Evolutionary conservation across 2,329 filamentous ascomycete species (phyloP).

Genomic region (Trichoderma guizhouense): DNA sequence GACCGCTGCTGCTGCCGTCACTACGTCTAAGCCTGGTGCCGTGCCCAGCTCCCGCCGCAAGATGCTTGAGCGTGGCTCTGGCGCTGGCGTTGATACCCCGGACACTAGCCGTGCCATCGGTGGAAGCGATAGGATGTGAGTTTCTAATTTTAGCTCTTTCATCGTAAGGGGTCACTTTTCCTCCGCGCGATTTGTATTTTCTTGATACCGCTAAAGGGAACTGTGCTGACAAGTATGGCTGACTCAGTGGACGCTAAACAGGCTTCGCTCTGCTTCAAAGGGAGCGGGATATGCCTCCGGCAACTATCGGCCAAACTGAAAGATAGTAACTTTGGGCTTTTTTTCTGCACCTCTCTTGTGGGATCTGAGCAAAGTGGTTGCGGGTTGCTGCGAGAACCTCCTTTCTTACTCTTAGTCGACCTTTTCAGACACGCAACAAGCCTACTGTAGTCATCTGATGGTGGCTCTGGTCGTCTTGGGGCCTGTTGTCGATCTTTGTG

Average conservation of each 20-base stretch:
- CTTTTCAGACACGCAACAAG: constrained; percentile 23
- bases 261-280: constrained; percentile 80
- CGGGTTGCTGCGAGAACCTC: constrained; percentile 23
- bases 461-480: neutral
- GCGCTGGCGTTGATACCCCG: constrained; percentile 60
- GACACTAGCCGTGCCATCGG: constrained; percentile 73
- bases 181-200: constrained; percentile 78
- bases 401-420: constrained; percentile 21
- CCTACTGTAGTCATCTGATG: neutral
- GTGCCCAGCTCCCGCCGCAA: constrained; percentile 78
- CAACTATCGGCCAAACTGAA: constrained; percentile 36
- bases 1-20: constrained; percentile 61
- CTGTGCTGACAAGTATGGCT: constrained; percentile 69
- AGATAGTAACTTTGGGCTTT: constrained; percentile 24
- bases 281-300: constrained; percentile 51
- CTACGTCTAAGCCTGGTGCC: constrained; percentile 66
- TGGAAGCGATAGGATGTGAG: constrained; percentile 95
- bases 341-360: constrained; percentile 19
- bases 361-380: constrained; percentile 15
- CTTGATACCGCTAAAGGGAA: constrained; percentile 67
- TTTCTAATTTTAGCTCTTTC: constrained; percentile 61
- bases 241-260: constrained; percentile 82
- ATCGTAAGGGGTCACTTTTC: constrained; percentile 81
- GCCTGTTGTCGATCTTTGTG: constrained; percentile 18
- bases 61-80: constrained; percentile 68